phyloP scores from a whole-genome alignment of 352 stramenopile genomes.

The Pythium coloratum region DNA sequence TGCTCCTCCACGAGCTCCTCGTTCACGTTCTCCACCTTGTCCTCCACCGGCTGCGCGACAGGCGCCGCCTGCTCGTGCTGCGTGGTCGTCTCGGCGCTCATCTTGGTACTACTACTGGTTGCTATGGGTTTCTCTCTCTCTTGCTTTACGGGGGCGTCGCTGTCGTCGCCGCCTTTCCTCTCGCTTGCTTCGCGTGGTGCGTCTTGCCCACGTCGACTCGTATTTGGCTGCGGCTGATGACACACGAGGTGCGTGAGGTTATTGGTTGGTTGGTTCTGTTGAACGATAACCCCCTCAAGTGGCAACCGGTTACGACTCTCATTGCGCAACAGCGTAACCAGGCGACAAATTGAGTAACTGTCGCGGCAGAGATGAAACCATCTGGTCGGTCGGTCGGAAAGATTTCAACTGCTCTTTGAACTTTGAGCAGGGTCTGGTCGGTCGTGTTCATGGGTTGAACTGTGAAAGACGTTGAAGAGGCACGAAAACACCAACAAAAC shows the following conservation, averaged over 20 bases:
- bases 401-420: not conserved
- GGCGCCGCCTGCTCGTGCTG: conserved; percentile 36
- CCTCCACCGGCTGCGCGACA: conserved; percentile 40
- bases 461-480: conserved; percentile 5
- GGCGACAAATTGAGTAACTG: not conserved
- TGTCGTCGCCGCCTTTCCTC: conserved; percentile 8
- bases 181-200: not conserved
- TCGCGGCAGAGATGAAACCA: conserved; percentile 10
- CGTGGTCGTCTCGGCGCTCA: conserved; percentile 30
- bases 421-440: not conserved
- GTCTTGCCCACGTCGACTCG: not conserved
- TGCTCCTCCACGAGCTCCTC: conserved; percentile 34
- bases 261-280: conserved; percentile 39
- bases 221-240: conserved; percentile 15
- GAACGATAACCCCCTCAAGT: conserved; percentile 12
- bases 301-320: conserved; percentile 17
- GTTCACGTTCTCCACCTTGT: conserved; percentile 17
- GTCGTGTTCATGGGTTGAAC: conserved; percentile 8
- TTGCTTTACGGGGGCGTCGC: not conserved
- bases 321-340: conserved; percentile 20
- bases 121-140: not conserved
- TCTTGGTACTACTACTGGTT: conserved; percentile 1
- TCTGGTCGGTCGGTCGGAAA: conserved; percentile 21
- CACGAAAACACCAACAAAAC: conserved; percentile 5
- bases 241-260: conserved; percentile 18